Evolutionary conservation across 805 yeast species (phyloP), one percentile per base, ranked within the genome.

Genomic region (Yarrowia sp.): DNA sequence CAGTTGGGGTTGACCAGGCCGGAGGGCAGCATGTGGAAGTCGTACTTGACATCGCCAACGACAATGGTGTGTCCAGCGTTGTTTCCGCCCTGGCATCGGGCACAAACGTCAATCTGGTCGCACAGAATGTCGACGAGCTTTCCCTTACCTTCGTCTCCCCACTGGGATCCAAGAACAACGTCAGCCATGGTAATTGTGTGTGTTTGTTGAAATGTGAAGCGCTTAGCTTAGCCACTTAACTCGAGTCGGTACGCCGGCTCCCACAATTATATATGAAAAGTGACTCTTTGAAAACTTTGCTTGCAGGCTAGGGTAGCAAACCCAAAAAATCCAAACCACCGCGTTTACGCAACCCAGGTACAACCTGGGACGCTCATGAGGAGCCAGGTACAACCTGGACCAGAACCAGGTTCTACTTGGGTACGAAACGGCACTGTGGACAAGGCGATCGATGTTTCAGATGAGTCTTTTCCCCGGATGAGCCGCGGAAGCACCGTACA

Each of bases 141-240:
- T 63, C 99, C 99, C 74, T 94, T 94, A 73, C 99, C 99, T 84
- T 94, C 99, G 73, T 94, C 99, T 67, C 99, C 99, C 99, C 99
- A 94, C 78, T 94, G 99, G 77, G 98, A 80, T 64, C 99, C 99
- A 71, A 94, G 81, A 62, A 94, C 99, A 67, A 94, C 98, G 78
- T 87, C 88, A 74, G 89, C 87, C 92, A 86, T 86, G 13, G 33
- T 18, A 7, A 29, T 29, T 19, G 42, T 31, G 22, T 33, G 58
- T 51, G n/a, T 33, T 33, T 47, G 25, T 31, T 38, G 32, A 47
- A 44, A 33, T 44, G 58, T 51, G 58, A 51, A 51, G 58, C 58
- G 42, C 42, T 51, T 35, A 51, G 58, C 58, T 51, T 51, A 51
- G 58, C 58, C 58, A 51, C 55, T 47, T 47, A 32, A 47, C 27